Conservation (phyloP, 805 yeast species). For the Candida manassasensis region DNA sequence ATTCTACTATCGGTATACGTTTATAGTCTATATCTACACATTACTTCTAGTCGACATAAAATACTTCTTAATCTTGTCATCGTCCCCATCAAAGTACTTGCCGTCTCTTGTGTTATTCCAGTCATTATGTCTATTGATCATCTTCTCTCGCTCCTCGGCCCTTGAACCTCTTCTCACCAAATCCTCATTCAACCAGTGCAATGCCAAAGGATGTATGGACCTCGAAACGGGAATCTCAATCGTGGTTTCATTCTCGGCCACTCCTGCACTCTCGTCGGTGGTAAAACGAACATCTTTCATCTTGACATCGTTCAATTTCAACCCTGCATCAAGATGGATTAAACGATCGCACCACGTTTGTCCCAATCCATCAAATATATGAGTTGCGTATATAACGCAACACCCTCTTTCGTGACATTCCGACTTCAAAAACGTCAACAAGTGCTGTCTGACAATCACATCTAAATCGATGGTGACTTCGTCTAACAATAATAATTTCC, state of each 20-base stretch:
- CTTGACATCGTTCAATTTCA: constrained; percentile 34
- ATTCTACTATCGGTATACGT: background rate
- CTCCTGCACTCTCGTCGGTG: constrained; percentile 5
- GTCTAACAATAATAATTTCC: constrained; percentile 83
- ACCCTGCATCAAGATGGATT: constrained; percentile 72
- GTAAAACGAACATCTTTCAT: constrained; percentile 25
- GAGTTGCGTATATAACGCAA: constrained; percentile 89
- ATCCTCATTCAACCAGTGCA: constrained; percentile 59
- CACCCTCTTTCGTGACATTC: constrained; percentile 71
- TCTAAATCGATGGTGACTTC: constrained; percentile 97
- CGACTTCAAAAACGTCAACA: constrained; percentile 62
- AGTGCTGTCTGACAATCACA: constrained; percentile 77
- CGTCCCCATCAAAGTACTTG: constrained; percentile 41
- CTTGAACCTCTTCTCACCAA: constrained; percentile 51
- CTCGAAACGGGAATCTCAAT: constrained; percentile 41
- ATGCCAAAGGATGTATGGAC: constrained; percentile 69
- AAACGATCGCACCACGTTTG: constrained; percentile 79
- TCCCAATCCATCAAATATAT: constrained; percentile 91
- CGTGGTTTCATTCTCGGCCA: constrained; percentile 14
- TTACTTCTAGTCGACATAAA: constrained; percentile 47
- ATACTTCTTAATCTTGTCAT: constrained; percentile 41
- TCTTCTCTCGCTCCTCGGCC: constrained; percentile 37
- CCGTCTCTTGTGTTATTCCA: constrained; percentile 44
- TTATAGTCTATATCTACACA: constrained; percentile 6
- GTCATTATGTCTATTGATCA: constrained; percentile 48